These are phyloP conservation scores for Fusarium verrucosum DNA, from an alignment of 2,329 filamentous ascomycete genomes.

Conservation along the genomic window DNA sequence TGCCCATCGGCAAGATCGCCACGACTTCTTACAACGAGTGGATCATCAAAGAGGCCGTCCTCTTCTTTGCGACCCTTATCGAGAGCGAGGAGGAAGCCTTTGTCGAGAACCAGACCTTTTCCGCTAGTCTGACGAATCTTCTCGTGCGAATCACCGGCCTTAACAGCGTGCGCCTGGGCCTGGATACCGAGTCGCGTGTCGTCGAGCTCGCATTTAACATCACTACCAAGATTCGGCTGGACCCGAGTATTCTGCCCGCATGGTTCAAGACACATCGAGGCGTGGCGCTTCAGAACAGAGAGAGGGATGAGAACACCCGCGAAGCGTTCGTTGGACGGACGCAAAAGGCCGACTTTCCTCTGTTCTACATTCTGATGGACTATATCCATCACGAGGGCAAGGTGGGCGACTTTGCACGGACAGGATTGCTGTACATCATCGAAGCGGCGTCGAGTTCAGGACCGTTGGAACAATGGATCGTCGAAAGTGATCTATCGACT, in stretches of 20 bases:
- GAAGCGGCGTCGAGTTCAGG: constrained; percentile 88
- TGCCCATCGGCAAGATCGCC: constrained; percentile 88
- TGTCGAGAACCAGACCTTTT: constrained; percentile 85
- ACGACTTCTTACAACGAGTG: constrained; percentile 84
- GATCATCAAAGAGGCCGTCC: constrained; percentile 84
- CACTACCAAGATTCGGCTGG: constrained; percentile 91
- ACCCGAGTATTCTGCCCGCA: constrained; percentile 84
- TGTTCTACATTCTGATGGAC: constrained; percentile 95
- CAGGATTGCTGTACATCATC: constrained; percentile 93
- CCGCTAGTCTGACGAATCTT: constrained; percentile 86
- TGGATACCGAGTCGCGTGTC: constrained; percentile 86
- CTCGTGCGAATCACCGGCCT: constrained; percentile 80
- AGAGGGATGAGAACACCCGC: constrained; percentile 66
- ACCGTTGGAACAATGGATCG: constrained; percentile 91
- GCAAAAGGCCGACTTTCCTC: constrained; percentile 89
- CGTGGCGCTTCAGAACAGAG: constrained; percentile 47
- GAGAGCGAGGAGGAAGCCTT: constrained; percentile 98
- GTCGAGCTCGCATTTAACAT: constrained; percentile 96
- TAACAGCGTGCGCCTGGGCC: constrained; percentile 76
- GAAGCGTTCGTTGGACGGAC: constrained; percentile 85
- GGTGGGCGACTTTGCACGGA: constrained; percentile 94
- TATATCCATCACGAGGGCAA: constrained; percentile 96
- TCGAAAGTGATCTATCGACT: constrained; percentile 94
- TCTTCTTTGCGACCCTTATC: constrained; percentile 89
- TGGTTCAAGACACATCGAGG: constrained; percentile 79